These are phyloP conservation scores for Asterophora parasitica DNA, from an alignment of 768 basidiomycete genomes.

Conservation along the genomic window DNA sequence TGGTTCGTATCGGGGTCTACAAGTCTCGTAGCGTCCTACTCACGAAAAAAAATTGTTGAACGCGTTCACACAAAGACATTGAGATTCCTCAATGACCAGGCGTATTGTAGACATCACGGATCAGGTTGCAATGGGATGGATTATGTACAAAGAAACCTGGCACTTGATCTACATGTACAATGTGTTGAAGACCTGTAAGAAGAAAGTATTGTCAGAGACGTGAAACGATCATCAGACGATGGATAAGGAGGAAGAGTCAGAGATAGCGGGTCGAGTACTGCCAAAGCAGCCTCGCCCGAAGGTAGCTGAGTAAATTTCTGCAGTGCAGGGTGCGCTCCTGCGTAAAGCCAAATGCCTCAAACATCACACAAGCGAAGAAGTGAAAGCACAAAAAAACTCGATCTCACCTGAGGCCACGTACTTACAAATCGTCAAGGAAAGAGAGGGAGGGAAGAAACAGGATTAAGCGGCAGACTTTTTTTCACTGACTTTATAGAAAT, in stretches of 20 bases:
- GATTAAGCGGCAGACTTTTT: not conserved
- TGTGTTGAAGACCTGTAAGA: too few relatives aligned
- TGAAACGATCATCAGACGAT: not conserved
- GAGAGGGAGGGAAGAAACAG: not conserved
- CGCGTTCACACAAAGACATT: too few relatives aligned
- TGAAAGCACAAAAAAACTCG: conserved; percentile 8
- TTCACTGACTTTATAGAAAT: conserved; percentile 17
- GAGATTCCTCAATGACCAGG: too few relatives aligned
- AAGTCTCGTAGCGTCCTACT: too few relatives aligned
- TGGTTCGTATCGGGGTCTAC: too few relatives aligned
- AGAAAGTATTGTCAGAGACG: not conserved
- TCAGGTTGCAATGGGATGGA: too few relatives aligned
- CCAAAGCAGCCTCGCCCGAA: conserved; percentile 58
- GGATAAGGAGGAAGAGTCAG: conserved; percentile 22
- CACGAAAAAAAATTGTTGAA: too few relatives aligned
- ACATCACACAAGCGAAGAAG: conserved; percentile 49
- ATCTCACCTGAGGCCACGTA: conserved; percentile 27
- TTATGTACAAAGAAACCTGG: too few relatives aligned
- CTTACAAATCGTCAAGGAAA: too few relatives aligned
- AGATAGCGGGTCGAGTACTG: conserved; percentile 40
- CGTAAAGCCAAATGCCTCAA: conserved; percentile 95
- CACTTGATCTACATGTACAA: too few relatives aligned
- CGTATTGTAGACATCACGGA: too few relatives aligned
- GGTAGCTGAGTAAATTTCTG: conserved; percentile 91
- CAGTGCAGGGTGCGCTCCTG: conserved; percentile 62